phyloP scores from a whole-genome alignment of 2,329 filamentous ascomycete genomes.

The Lachnellula subtilissima region DNA sequence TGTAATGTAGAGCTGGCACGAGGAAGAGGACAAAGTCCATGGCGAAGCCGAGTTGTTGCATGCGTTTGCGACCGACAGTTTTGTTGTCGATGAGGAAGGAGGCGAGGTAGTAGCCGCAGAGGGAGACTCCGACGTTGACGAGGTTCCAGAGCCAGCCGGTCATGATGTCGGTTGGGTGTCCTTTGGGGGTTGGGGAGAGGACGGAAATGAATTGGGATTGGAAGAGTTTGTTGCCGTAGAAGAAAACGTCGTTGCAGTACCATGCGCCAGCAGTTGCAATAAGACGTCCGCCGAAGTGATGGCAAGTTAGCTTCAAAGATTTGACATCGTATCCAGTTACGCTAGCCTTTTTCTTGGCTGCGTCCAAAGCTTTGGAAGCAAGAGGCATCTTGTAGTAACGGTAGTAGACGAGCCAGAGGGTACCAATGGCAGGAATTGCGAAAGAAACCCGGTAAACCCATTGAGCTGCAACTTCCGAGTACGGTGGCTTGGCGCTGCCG shows the following conservation, averaged over 20 bases:
- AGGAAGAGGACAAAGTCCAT: slow-evolving; percentile 93
- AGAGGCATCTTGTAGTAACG: slow-evolving; percentile 91
- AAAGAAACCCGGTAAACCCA: slow-evolving; percentile 93
- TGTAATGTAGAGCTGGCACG: slow-evolving; percentile 81
- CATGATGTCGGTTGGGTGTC: slow-evolving; percentile 54
- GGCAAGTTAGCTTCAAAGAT: slow-evolving; percentile 73
- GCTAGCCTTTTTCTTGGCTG: slow-evolving; percentile 77
- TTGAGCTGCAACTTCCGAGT: slow-evolving; percentile 71
- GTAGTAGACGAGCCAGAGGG: slow-evolving; percentile 93
- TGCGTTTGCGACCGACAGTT: slow-evolving; percentile 90
- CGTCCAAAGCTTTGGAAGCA: slow-evolving; percentile 74
- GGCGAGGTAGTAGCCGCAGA: slow-evolving; percentile 85
- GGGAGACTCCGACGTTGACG: slow-evolving; percentile 81
- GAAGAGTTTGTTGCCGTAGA: slow-evolving; percentile 99
- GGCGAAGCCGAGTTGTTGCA: slow-evolving; percentile 92
- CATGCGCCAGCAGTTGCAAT: slow-evolving; percentile 82
- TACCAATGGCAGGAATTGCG: slow-evolving; percentile 83
- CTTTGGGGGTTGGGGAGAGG: slow-evolving; percentile 56
- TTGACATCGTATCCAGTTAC: slow-evolving; percentile 91
- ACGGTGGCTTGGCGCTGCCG: slow-evolving; percentile 54
- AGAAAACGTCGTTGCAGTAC: slow-evolving; percentile 98
- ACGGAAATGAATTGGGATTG: slow-evolving; percentile 84
- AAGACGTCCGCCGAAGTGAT: slow-evolving; percentile 79
- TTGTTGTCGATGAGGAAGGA: slow-evolving; percentile 44
- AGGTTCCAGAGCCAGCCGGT: slow-evolving; percentile 89